Percentiles rank a stretch among this genome's conserved stretches.
Conservation (phyloP, 192 early-diverging fungal genomes). For the Coemansia sp. region DNA sequence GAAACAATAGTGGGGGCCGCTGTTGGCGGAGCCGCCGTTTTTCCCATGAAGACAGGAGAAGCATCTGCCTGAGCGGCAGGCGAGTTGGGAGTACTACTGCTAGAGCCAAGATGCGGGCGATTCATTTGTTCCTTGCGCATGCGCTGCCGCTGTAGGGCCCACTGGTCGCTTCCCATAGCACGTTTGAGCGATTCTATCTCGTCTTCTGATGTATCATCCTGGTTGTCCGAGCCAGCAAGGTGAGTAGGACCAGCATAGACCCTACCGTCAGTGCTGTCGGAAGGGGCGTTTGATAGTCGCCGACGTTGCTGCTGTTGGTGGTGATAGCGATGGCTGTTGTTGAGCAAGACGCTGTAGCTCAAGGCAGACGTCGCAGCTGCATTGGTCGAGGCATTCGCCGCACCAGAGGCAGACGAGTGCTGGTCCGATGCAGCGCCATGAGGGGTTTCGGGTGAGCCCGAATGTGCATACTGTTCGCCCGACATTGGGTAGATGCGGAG, state of each 20-base stretch:
- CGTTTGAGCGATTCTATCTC: conserved; percentile 52
- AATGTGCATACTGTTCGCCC: conserved; percentile 29
- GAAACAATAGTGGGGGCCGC: conserved; percentile 12
- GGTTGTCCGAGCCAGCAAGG: conserved; percentile 15
- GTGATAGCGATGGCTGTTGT: conserved; percentile 25
- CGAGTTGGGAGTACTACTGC: conserved; percentile 17
- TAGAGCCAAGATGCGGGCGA: conserved; percentile 13
- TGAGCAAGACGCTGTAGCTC: conserved; percentile 25
- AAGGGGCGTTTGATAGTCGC: conserved; percentile 42
- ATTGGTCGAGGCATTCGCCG: conserved; percentile 8
- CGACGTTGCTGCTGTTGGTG: conserved; percentile 22
- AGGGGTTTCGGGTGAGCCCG: conserved; percentile 21
- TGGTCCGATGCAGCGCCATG: conserved; percentile 28
- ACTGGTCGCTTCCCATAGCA: conserved; percentile 46
- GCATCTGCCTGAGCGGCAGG: conserved; percentile 15
- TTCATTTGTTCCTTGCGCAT: conserved; percentile 36
- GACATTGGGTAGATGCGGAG: conserved; percentile 25
- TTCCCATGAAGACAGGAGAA: conserved; percentile 4
- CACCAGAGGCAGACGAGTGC: conserved; percentile 12
- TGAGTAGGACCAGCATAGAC: conserved; percentile 18
- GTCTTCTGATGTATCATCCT: conserved; percentile 42
- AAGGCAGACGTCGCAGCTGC: conserved; percentile 30
- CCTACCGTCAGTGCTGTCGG: conserved; percentile 33
- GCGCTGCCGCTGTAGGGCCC: conserved; percentile 46
- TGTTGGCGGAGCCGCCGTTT: conserved; percentile 15